Evolutionary conservation across 768 basidiomycete genomes (phyloP).

Genomic region (Mycena kentingensis): DNA sequence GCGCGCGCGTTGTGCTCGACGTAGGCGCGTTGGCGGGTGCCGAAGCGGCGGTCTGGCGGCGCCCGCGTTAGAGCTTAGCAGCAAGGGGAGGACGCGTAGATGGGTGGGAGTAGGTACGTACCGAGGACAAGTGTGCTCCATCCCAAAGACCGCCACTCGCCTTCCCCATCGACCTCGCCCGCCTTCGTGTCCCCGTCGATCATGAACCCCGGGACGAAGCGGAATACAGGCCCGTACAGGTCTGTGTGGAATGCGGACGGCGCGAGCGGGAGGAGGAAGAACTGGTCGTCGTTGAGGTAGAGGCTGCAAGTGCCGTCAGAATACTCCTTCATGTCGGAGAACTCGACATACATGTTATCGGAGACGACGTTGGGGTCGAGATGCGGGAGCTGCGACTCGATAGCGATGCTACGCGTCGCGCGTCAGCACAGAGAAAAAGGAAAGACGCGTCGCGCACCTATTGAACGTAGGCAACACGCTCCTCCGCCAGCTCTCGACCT

Average conservation of each 20-base stretch:
- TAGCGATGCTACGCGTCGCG: conserved; percentile 14
- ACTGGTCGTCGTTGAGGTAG: conserved; percentile 23
- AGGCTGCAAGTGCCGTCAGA: conserved; percentile 5
- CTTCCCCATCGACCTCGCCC: conserved; percentile 11
- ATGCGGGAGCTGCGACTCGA: conserved; percentile 20
- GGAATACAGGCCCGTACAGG: conserved; percentile 21
- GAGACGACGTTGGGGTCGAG: conserved; percentile 19
- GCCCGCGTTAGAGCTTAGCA: neutral
- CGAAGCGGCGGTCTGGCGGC: conserved; percentile 35
- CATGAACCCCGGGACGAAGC: conserved; percentile 11
- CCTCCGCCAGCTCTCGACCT: conserved; percentile 18
- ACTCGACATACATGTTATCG: conserved; percentile 19
- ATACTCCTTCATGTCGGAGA: neutral
- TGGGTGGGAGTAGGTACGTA: too few relatives aligned
- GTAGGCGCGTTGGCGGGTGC: conserved; percentile 38
- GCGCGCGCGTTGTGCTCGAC: conserved; percentile 41
- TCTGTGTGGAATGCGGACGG: conserved; percentile 21
- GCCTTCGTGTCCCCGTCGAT: conserved; percentile 11
- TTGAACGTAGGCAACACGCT: conserved; percentile 22
- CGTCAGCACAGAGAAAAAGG: neutral
- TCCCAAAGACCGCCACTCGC: conserved; percentile 29
- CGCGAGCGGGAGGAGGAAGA: conserved; percentile 18
- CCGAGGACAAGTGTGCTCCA: conserved; percentile 39
- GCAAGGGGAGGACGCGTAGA: neutral
- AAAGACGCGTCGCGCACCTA: conserved; percentile 6